Evolutionary conservation across 106 monocot genomes (phyloP).

Genomic region (Dendrobium nobile): DNA sequence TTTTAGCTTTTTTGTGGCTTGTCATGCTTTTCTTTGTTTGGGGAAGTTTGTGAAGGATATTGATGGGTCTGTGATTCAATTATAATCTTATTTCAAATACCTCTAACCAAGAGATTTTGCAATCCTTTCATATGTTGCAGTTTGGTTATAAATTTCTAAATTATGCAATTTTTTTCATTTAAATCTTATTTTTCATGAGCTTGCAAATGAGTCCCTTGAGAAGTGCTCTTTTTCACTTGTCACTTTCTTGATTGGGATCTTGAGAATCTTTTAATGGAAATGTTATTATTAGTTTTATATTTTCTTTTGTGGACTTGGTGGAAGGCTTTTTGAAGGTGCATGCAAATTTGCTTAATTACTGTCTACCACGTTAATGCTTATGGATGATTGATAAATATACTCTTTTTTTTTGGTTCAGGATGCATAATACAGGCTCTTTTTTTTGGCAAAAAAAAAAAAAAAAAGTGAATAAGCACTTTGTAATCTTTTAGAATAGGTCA

Average conservation of each 20-base stretch:
- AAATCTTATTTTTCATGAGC: neutral
- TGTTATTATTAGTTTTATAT: neutral
- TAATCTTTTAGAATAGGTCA: neutral
- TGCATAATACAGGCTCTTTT: neutral
- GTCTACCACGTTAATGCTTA: no score
- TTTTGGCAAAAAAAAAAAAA: neutral
- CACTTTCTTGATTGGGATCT: neutral
- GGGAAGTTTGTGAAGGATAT: neutral
- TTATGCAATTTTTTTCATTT: neutral
- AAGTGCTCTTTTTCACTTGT: neutral
- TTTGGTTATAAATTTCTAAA: neutral
- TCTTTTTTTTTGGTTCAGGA: neutral
- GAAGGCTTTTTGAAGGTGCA: neutral
- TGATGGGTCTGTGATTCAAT: neutral
- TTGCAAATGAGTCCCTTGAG: neutral
- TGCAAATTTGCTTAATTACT: neutral
- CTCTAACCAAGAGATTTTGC: neutral
- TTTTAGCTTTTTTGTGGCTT: neutral
- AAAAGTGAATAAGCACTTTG: neutral
- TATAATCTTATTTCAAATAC: neutral
- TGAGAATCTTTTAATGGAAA: neutral
- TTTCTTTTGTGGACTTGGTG: neutral
- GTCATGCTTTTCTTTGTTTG: neutral
- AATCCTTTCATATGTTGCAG: neutral
- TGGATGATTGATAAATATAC: no score